Evolutionary conservation across 495 filamentous ascomycete genomes (phyloP).

Genomic region (Penicillium alfredii): DNA sequence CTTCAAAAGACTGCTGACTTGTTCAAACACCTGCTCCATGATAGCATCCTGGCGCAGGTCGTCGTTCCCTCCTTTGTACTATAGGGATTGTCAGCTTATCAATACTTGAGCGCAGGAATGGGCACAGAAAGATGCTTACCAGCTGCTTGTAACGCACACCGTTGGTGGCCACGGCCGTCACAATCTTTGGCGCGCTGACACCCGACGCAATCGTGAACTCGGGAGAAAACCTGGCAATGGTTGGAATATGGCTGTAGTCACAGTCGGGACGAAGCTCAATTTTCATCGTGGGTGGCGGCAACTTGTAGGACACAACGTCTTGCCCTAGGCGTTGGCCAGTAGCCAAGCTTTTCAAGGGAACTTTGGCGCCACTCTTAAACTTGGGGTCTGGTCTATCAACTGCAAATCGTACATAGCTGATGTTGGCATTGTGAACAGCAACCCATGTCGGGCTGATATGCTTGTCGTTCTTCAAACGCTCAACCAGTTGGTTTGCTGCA

Average conservation of each 20-base stretch:
- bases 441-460: conserved; percentile 49
- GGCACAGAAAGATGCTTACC: conserved; percentile 37
- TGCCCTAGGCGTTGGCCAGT: conserved; percentile 53
- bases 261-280: conserved; percentile 65
- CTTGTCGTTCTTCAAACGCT: conserved; percentile 49
- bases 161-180: conserved; percentile 69
- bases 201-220: conserved; percentile 81
- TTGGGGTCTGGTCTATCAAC: conserved; percentile 52
- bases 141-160: conserved; percentile 79
- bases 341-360: conserved; percentile 52
- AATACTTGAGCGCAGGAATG: neutral
- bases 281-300: conserved; percentile 88
- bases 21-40: conserved; percentile 99
- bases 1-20: conserved; percentile 84
- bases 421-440: conserved; percentile 64
- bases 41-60: conserved; percentile 98
- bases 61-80: conserved; percentile 90
- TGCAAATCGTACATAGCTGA: conserved; percentile 68
- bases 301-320: conserved; percentile 49
- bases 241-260: conserved; percentile 71
- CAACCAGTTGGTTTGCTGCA: conserved; percentile 63
- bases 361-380: conserved; percentile 61
- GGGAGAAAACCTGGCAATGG: conserved; percentile 59
- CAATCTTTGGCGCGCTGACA: conserved; percentile 85
- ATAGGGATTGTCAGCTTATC: conserved; percentile 7